These are phyloP conservation scores for Annulohypoxylon moriforme DNA, from an alignment of 495 filamentous ascomycete species.

Conservation along the genomic window DNA sequence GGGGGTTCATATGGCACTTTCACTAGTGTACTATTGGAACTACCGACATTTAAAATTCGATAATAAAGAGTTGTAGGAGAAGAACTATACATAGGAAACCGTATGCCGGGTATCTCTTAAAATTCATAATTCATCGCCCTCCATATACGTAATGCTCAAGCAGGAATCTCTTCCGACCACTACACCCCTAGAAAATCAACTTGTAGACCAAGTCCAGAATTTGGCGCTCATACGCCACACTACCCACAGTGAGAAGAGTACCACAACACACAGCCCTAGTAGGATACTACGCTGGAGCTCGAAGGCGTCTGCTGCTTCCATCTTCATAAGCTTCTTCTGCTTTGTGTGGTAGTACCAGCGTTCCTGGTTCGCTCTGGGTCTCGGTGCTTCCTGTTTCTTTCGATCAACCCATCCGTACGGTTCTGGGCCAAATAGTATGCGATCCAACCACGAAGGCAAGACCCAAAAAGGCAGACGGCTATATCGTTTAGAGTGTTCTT, in stretches of 20 bases:
- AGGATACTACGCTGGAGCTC: slow-evolving; percentile 57
- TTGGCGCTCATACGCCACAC: slow-evolving; percentile 44
- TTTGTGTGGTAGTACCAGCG: slow-evolving; percentile 62
- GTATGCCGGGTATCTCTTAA: neutral
- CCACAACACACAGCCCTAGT: slow-evolving; percentile 45
- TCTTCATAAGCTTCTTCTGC: slow-evolving; percentile 61
- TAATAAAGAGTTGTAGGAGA: too few relatives aligned
- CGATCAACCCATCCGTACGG: slow-evolving; percentile 46
- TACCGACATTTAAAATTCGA: neutral
- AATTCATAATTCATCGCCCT: slow-evolving; percentile 6
- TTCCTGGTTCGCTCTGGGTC: neutral
- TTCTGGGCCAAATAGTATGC: slow-evolving; percentile 49
- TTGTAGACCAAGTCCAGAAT: slow-evolving; percentile 13
- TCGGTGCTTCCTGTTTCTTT: slow-evolving; percentile 13
- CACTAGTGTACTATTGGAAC: too few relatives aligned
- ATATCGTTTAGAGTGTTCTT: slow-evolving; percentile 50
- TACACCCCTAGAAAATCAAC: slow-evolving; percentile 9
- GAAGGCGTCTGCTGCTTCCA: slow-evolving; percentile 65
- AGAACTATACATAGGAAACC: neutral
- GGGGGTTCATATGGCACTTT: slow-evolving; percentile 9
- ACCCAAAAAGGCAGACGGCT: slow-evolving; percentile 51
- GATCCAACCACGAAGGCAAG: slow-evolving; percentile 53
- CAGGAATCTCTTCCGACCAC: neutral
- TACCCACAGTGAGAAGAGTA: slow-evolving; percentile 42
- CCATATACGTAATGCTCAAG: neutral